Evolutionary conservation across 2,329 filamentous ascomycete species (phyloP).

Genomic region (Trichocomaceae sp.): DNA sequence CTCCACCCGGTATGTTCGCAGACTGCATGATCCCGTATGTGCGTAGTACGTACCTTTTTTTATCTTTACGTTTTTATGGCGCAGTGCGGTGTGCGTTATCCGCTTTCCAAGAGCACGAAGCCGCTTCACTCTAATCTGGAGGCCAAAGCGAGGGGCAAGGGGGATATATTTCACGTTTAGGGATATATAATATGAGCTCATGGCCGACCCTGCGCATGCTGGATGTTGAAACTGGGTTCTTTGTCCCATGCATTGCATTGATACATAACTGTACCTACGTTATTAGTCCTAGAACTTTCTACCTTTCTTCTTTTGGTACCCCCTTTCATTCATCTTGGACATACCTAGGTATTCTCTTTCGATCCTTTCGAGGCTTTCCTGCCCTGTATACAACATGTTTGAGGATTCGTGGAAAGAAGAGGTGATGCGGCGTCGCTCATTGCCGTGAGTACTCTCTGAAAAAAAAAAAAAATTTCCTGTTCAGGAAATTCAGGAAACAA

Average conservation of each 20-base stretch:
- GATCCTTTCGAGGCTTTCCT: not conserved
- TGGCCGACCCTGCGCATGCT: constrained; percentile 6
- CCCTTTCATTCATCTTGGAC: not conserved
- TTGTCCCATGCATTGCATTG: constrained; percentile 9
- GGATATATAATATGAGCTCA: constrained; percentile 13
- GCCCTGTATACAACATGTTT: constrained; percentile 21
- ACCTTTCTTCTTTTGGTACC: constrained; percentile 3
- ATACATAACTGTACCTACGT: not conserved
- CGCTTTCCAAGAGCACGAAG: constrained; percentile 15
- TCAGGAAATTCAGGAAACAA: not conserved
- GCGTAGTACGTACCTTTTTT: not conserved
- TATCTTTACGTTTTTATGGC: not conserved
- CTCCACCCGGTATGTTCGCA: constrained; percentile 6
- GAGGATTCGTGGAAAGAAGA: constrained; percentile 27
- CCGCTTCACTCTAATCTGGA: constrained; percentile 12
- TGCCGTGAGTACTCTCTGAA: constrained; percentile 26
- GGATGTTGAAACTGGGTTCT: not conserved
- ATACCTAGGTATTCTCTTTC: too few relatives aligned
- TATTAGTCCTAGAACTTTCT: constrained; percentile 8
- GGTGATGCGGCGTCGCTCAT: constrained; percentile 28
- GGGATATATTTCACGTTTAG: constrained; percentile 1
- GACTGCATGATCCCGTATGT: not conserved
- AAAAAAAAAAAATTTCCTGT: not conserved
- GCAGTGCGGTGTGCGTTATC: not conserved
- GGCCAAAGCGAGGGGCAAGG: constrained; percentile 16